Base-by-base conservation (phyloP, 441 rosid species). In the Manihot esculenta region DNA sequence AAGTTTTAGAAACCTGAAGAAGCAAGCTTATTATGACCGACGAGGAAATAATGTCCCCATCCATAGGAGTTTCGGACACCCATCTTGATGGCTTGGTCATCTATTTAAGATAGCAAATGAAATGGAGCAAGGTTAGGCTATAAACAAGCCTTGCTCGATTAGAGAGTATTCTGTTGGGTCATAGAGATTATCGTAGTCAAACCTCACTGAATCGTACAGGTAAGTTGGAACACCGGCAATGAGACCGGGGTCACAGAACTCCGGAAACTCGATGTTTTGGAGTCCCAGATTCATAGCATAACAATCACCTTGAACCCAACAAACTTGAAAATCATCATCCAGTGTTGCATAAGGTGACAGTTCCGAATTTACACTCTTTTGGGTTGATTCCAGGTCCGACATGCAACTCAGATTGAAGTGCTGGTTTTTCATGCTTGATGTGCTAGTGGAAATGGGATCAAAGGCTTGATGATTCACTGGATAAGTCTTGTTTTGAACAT, bases 141-240 rank as follows among this genome's bases (percentile, higher is more conserved):
- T 85, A 75, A 89, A 90, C 75, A 90, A 79, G 68, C 96, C 86
- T 72, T 85, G 88, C 77, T 86, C 93, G 47, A 84, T 74, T 59
- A 84, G 62, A 67, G 85, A 55, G 79, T 76, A 86, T 66, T 94
- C 97, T 10, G 90, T 76, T 66, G 88, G 86, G 55, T 94, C 99
- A 23, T 71, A 59, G 62, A 71, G 76, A 78, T 76, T 80, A 64
- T 87, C 96, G 14, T 74, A 85, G 69, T 88, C 97, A 68, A 82
- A 85, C 93, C 88, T 84, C 62, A 71, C 72, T 23, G 79, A 68
- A 62, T 84, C 89, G 66, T 72, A 87, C 58, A 85, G 67, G 78
- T 77, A 74, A 15, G 82, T 65, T 49, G 94, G 88, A 67, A 77
- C 79, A 75, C 80, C 97, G 41, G 82, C 63, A 35, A 84, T 20